phyloP scores from a whole-genome alignment of 495 filamentous ascomycete species.

The Lichina pygmaea region DNA sequence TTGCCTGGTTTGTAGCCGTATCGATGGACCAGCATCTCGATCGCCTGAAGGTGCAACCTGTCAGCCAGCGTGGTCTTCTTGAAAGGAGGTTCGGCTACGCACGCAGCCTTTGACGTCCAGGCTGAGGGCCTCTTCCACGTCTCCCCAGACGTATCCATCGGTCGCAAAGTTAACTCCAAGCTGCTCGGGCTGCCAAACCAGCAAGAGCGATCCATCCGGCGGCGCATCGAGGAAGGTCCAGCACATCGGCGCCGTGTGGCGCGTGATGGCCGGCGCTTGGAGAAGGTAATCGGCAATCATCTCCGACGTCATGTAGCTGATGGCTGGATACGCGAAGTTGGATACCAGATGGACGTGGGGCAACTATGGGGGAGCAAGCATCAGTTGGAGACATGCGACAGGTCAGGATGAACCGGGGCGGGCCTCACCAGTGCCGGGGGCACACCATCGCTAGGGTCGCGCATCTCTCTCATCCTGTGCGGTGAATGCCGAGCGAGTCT shows the following conservation, averaged over 20 bases:
- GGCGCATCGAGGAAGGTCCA: constrained; percentile 81
- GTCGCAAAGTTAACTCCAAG: constrained; percentile 47
- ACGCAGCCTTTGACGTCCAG: constrained; percentile 56
- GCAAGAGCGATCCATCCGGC: constrained; percentile 47
- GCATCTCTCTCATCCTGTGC: constrained; percentile 16
- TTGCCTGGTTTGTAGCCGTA: constrained; percentile 40
- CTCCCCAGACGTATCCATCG: constrained; percentile 79
- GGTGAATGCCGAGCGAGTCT: no score
- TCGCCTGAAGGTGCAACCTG: constrained; percentile 14
- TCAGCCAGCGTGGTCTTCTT: constrained; percentile 2
- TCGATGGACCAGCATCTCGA: constrained; percentile 68
- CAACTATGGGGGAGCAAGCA: constrained; percentile 20
- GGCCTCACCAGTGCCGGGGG: constrained; percentile 28
- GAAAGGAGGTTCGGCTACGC: constrained; percentile 11
- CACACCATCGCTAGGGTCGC: constrained; percentile 37
- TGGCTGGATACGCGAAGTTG: constrained; percentile 39
- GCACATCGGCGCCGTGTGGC: constrained; percentile 48
- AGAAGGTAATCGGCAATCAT: constrained; percentile 53
- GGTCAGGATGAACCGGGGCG: constrained; percentile 1
- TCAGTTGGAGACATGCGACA: not conserved
- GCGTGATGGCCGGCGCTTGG: constrained; percentile 53
- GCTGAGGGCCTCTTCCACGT: constrained; percentile 41
- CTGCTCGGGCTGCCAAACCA: constrained; percentile 63
- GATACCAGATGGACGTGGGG: constrained; percentile 73
- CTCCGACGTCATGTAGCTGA: constrained; percentile 33